Conservation (phyloP, 371 early-diverging fungal species). For the Apophysomyces sp. region DNA sequence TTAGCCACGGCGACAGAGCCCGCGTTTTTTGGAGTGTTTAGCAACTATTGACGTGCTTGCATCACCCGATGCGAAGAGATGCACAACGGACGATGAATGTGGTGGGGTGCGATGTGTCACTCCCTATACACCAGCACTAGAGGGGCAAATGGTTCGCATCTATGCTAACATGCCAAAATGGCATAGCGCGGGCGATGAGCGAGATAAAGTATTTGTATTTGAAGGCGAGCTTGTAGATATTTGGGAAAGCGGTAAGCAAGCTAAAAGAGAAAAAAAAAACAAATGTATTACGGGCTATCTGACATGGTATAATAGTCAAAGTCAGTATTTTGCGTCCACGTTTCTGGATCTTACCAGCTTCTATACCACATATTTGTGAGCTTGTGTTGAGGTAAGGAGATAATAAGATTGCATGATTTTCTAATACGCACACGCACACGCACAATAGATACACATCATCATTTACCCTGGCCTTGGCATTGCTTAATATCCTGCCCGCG, state of each 20-base stretch:
- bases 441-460: slow-evolving; percentile 66
- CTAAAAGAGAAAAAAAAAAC: background rate
- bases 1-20: slow-evolving; percentile 4
- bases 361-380: slow-evolving; percentile 60
- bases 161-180: slow-evolving; percentile 44
- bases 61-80: slow-evolving; percentile 32
- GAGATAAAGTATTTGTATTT: slow-evolving; percentile 45
- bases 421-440: background rate
- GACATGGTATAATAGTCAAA: slow-evolving; percentile 51
- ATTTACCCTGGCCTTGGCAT: slow-evolving; percentile 72
- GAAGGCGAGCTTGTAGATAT: slow-evolving; percentile 63
- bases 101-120: slow-evolving; percentile 44
- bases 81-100: slow-evolving; percentile 37
- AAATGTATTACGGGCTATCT: background rate
- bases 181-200: slow-evolving; percentile 16
- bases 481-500: slow-evolving; percentile 81
- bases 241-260: slow-evolving; percentile 53
- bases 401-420: background rate
- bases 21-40: slow-evolving; percentile 29
- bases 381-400: slow-evolving; percentile 49
- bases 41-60: slow-evolving; percentile 31
- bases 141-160: slow-evolving; percentile 58
- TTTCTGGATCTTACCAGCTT: slow-evolving; percentile 56
- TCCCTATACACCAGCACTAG: slow-evolving; percentile 55
- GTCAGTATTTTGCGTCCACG: slow-evolving; percentile 62